phyloP scores from a whole-genome alignment of 352 stramenopile genomes.

The Phytophthora boehmeriae region DNA sequence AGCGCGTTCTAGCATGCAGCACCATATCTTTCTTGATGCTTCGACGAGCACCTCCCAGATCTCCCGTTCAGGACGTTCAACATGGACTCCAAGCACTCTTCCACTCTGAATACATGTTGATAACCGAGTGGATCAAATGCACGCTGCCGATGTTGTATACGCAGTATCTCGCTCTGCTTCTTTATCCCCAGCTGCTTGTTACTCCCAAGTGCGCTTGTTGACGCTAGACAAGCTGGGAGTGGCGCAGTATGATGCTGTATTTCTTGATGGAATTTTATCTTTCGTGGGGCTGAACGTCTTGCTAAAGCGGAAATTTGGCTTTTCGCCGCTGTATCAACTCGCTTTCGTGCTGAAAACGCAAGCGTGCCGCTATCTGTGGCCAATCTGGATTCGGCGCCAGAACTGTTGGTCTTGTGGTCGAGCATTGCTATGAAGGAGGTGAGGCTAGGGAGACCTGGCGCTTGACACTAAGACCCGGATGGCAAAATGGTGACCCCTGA shows the following conservation, averaged over 20 bases:
- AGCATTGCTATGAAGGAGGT: too few relatives aligned
- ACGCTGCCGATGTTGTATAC: slow-evolving; percentile 21
- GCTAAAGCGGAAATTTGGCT: slow-evolving; percentile 25
- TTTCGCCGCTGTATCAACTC: slow-evolving; percentile 27
- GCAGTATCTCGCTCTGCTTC: slow-evolving; percentile 17
- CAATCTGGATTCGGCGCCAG: slow-evolving; percentile 17
- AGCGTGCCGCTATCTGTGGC: slow-evolving; percentile 13
- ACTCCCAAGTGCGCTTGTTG: slow-evolving; percentile 13
- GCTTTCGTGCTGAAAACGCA: slow-evolving; percentile 47
- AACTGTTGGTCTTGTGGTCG: neutral
- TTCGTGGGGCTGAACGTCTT: slow-evolving; percentile 14
- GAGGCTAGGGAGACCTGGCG: too few relatives aligned
- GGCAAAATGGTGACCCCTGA: too few relatives aligned
- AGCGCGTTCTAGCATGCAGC: neutral
- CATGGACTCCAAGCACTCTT: slow-evolving; percentile 27
- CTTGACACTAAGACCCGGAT: too few relatives aligned
- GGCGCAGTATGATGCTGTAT: slow-evolving; percentile 3
- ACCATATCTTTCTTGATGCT: neutral
- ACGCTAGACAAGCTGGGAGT: slow-evolving; percentile 5
- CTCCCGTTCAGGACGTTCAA: neutral
- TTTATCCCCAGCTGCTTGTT: slow-evolving; percentile 23
- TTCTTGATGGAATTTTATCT: slow-evolving; percentile 6
- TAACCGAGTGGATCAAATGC: slow-evolving; percentile 33
- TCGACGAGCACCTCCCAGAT: neutral
- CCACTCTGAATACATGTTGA: slow-evolving; percentile 24